These are phyloP conservation scores for Lignosus rhinocerotis DNA, from an alignment of 1,284 basidiomycete species.

Conservation along the genomic window DNA sequence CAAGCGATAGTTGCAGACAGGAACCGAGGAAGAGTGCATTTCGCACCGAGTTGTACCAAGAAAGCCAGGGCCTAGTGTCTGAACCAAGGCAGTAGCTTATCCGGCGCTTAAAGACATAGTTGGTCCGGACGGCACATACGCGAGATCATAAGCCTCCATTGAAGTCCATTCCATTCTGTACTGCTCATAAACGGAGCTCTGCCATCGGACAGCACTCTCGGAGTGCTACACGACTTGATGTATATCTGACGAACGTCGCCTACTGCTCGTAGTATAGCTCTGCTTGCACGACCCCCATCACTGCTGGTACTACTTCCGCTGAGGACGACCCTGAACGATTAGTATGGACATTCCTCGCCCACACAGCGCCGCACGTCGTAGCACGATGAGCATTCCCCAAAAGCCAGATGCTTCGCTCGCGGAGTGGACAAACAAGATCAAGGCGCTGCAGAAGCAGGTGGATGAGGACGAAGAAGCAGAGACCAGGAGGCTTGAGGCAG, in stretches of 20 bases:
- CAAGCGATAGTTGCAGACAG: no score
- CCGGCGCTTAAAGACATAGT: neutral
- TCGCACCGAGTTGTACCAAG: no score
- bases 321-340: neutral
- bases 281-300: neutral
- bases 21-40: no score
- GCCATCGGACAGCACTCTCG: neutral
- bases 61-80: no score
- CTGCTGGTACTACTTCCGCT: neutral
- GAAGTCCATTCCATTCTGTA: neutral
- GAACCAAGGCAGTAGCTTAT: no score
- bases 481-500: slow-evolving; percentile 70
- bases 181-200: neutral
- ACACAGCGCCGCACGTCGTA: slow-evolving; percentile 30
- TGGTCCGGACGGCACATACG: neutral
- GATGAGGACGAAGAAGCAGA: slow-evolving; percentile 78
- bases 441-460: slow-evolving; percentile 74
- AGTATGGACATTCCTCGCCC: slow-evolving; percentile 1
- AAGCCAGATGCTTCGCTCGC: slow-evolving; percentile 63
- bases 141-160: neutral
- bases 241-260: neutral
- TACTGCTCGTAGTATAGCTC: neutral
- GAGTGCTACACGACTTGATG: neutral
- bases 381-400: slow-evolving; percentile 39
- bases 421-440: slow-evolving; percentile 79